Evolutionary conservation across 305 asterid genomes (phyloP).

Genomic region (Ruellia speciosa): DNA sequence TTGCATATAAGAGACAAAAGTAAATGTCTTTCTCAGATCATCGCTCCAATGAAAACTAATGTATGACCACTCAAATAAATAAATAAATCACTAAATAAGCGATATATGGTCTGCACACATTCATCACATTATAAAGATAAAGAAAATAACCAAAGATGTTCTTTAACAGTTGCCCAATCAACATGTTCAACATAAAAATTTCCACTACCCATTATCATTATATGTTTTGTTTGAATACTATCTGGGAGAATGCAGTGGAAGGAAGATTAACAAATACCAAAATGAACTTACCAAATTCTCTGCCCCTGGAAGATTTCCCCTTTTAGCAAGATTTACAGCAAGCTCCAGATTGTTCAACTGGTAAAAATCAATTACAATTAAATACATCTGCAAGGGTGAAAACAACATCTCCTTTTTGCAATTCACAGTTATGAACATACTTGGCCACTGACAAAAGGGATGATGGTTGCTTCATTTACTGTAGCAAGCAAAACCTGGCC

Average conservation of each 20-base stretch:
- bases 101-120: not conserved
- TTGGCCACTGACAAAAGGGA: constrained; percentile 95
- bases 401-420: not conserved
- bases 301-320: constrained; percentile 99
- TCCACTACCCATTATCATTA: constrained; percentile 17
- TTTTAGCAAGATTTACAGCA: constrained; percentile 95
- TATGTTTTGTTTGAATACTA: constrained; percentile 5
- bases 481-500: constrained; percentile 98
- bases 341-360: constrained; percentile 98
- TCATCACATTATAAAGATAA: not conserved
- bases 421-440: constrained; percentile 32
- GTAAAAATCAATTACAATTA: constrained; percentile 14
- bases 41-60: not conserved
- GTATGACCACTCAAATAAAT: not conserved
- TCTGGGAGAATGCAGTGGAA: constrained; percentile 2
- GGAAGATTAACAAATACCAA: constrained; percentile 19
- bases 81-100: not conserved
- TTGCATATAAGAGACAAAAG: constrained; percentile 17
- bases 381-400: not conserved
- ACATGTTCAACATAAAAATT: constrained; percentile 9
- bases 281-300: constrained; percentile 75
- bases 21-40: constrained; percentile 2
- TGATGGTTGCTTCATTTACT: constrained; percentile 84
- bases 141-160: not conserved
- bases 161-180: too few species aligned